Percentiles rank a stretch among this genome's conserved stretches.
phyloP scores from a whole-genome alignment of 1,139 yeast genomes.

The Yamadazyma mexicana region DNA sequence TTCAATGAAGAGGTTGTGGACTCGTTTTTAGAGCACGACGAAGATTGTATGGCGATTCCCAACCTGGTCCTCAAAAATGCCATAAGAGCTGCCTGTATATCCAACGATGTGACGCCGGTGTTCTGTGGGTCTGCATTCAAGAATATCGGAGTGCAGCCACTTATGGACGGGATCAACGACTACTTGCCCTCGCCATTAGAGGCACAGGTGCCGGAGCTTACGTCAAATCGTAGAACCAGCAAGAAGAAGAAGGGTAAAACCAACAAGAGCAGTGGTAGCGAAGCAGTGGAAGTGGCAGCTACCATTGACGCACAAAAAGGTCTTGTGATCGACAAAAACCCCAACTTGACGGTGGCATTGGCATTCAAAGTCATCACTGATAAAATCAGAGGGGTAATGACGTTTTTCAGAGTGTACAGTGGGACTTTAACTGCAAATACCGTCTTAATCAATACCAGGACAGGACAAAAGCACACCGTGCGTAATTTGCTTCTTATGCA shows the following conservation, averaged over 20 bases:
- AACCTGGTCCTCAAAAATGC: conserved; percentile 51
- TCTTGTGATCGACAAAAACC: conserved; percentile 53
- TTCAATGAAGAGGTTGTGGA: conserved; percentile 76
- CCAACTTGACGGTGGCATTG: conserved; percentile 68
- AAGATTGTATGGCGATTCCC: conserved; percentile 67
- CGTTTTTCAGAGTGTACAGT: conserved; percentile 84
- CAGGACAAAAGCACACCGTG: conserved; percentile 65
- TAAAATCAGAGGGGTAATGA: conserved; percentile 78
- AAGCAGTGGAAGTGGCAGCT: conserved; percentile 30
- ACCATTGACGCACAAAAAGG: conserved; percentile 45
- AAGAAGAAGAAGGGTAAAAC: conserved; percentile 14
- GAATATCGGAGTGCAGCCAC: conserved; percentile 93
- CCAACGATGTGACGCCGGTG: conserved; percentile 67
- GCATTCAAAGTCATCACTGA: conserved; percentile 93
- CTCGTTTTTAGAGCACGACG: conserved; percentile 69
- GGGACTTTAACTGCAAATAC: conserved; percentile 69
- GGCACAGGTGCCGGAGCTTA: conserved; percentile 55
- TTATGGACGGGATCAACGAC: conserved; percentile 76
- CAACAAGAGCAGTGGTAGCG: conserved; percentile 4
- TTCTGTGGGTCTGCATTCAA: conserved; percentile 91
- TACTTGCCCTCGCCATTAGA: conserved; percentile 85
- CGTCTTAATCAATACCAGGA: conserved; percentile 64
- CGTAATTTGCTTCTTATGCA: conserved; percentile 80
- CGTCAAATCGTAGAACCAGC: conserved; percentile 14
- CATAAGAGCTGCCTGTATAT: conserved; percentile 62